Conservation (phyloP, 345 rosid species). For the Eucalyptus grandis region DNA sequence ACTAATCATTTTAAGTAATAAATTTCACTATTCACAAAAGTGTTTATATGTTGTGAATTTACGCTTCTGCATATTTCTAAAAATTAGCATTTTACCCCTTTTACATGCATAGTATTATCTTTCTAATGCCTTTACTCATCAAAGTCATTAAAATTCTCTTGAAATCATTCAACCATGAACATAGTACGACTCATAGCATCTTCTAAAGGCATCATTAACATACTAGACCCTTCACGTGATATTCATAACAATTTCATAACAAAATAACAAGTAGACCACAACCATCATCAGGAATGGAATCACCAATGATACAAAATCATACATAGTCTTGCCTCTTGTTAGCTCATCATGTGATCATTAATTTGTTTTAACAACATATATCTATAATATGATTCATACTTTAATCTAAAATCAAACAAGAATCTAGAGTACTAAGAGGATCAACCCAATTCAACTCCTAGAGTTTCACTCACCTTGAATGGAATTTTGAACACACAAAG, state of each 20-base stretch:
- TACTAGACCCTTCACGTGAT: not conserved
- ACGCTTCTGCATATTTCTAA: not conserved
- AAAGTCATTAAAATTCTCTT: not conserved
- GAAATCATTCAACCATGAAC: not conserved
- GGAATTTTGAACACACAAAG: not conserved
- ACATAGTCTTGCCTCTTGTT: not conserved
- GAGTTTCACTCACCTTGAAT: not conserved
- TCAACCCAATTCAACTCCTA: not conserved
- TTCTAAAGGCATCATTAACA: not conserved
- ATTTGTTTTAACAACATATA: not conserved
- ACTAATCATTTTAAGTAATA: not conserved
- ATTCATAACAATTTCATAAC: not conserved
- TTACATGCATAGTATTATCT: not conserved
- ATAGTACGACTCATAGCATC: not conserved
- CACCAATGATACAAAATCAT: not conserved
- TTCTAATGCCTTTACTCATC: not conserved
- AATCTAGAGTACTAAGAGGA: not conserved
- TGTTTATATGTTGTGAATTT: not conserved
- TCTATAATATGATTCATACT: not conserved
- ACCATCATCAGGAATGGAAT: not conserved
- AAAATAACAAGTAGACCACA: not conserved
- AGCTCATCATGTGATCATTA: not conserved
- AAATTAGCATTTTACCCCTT: not conserved
- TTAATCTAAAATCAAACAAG: not conserved
- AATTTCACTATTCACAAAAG: not conserved